These are phyloP conservation scores for Metschnikowia corniflorae DNA, from an alignment of 805 yeast genomes.

Conservation along the genomic window DNA sequence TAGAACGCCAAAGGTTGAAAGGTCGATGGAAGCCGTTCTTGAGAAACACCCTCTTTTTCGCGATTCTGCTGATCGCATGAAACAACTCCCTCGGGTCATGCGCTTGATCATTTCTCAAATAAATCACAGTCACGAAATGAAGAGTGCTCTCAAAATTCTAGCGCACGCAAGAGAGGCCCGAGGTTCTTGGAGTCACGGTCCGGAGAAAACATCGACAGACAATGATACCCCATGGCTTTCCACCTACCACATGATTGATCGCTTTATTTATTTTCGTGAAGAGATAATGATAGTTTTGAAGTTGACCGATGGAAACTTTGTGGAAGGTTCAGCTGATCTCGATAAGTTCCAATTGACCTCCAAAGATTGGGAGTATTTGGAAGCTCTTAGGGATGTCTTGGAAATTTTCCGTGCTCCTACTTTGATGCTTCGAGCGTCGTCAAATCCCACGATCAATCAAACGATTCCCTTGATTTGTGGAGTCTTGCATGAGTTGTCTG, in stretches of 20 bases:
- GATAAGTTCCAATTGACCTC: not conserved
- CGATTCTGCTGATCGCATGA: slow-evolving; percentile 1
- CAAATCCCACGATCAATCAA: not conserved
- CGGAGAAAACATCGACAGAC: not conserved
- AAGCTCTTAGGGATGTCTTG: not conserved
- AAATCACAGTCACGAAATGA: not conserved
- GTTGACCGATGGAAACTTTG: not conserved
- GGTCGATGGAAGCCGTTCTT: not conserved
- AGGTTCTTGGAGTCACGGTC: not conserved
- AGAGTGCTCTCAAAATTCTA: not conserved
- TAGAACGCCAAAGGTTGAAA: not conserved
- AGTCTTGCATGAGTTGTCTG: not conserved
- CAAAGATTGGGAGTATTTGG: not conserved
- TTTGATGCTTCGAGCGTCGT: not conserved
- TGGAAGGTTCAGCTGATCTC: not conserved
- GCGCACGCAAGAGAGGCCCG: not conserved
- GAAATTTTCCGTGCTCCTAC: not conserved
- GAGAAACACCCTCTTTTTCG: not conserved
- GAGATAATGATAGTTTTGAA: not conserved
- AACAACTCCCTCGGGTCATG: not conserved
- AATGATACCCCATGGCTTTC: slow-evolving; percentile 3
- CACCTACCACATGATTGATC: slow-evolving; percentile 5
- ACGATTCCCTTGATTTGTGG: not conserved
- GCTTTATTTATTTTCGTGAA: slow-evolving; percentile 1
- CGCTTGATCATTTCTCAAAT: slow-evolving; percentile 3